Base-by-base conservation (phyloP, 345 rosid genomes). In the Arabis hirsuta region DNA sequence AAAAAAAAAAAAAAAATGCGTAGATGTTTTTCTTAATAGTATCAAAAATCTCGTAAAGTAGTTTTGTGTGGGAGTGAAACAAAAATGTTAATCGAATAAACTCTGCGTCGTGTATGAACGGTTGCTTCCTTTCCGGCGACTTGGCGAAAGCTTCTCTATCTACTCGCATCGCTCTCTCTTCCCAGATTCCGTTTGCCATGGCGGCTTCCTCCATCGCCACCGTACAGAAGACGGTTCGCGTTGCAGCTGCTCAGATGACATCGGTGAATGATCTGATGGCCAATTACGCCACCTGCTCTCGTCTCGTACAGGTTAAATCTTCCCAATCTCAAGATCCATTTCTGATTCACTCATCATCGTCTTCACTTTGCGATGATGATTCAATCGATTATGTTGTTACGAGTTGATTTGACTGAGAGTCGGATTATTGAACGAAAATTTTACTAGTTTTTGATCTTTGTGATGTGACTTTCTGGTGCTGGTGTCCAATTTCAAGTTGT, bases 211-310 rank as follows among this genome's bases (percentile, higher is more conserved):
- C 42, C 2, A 29, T 41, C 67, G 51, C 66, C 73, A 84, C 87
- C 84, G 81, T 92, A 11, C 57, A 82, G 58, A 80, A 73, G 62
- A 78, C 84, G 0, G 89, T 87, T 80, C 90, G 96, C 59, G 88
- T 94, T 50, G 98, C 97, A 56, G 95, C 93, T n/a, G 93, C 84
- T 67, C 98, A 91, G 86, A 94, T 94, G 96, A 91, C 98, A 34
- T 91, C 98, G 26, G 56, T 88, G 81, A 88, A 85, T 83, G 97
- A 94, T 67, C 72, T 91, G 57, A 86, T 92, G 58, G 36, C 89
- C 77, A 94, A 94, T 67, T 85, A 88, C 78, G 82, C 90, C 65
- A 87, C 97, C 62, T 94, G 98, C 83, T 81, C 96, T 65, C 90
- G 90, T 79, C 96, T 94, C 45, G 91, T 81, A 55, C 89, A 89